Conservation (phyloP, 257 asterid genomes). For the Lycium ferocissimum region DNA sequence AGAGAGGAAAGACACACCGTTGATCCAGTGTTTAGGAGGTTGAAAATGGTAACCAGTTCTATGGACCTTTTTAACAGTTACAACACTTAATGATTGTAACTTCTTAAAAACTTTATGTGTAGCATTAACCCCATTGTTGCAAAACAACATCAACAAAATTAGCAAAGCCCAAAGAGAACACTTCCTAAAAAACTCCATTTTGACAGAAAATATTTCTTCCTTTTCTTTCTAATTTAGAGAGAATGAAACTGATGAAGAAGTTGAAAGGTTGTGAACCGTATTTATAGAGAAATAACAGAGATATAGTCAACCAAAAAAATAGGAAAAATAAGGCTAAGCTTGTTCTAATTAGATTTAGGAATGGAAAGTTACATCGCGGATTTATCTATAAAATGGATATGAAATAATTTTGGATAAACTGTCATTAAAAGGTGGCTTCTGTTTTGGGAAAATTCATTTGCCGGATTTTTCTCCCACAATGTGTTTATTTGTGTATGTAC, state of each 20-base stretch:
- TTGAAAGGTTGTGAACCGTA: background rate
- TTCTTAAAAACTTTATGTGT: constrained; percentile 47
- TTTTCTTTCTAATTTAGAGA: background rate
- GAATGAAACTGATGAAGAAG: background rate
- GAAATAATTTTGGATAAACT: background rate
- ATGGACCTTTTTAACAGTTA: constrained; percentile 37
- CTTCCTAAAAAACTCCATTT: background rate
- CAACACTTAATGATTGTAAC: constrained; percentile 34
- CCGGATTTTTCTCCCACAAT: background rate
- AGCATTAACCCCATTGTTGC: constrained; percentile 39
- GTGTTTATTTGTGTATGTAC: too few relatives aligned
- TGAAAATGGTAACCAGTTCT: constrained; percentile 72
- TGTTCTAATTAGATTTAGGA: background rate
- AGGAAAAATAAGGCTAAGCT: background rate
- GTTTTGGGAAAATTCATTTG: background rate
- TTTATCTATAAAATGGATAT: background rate
- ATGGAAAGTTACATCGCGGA: background rate
- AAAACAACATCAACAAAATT: background rate
- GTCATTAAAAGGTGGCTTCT: background rate
- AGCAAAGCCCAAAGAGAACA: background rate
- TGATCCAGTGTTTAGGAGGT: constrained; percentile 66
- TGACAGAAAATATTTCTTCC: background rate
- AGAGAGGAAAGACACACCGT: constrained; percentile 42
- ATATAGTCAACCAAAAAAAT: background rate
- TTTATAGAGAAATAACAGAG: background rate